Percentiles rank a stretch among this genome's conserved stretches.
Evolutionary conservation across 495 filamentous ascomycete species (phyloP).

Genomic region (Aspergillus nidulans): DNA sequence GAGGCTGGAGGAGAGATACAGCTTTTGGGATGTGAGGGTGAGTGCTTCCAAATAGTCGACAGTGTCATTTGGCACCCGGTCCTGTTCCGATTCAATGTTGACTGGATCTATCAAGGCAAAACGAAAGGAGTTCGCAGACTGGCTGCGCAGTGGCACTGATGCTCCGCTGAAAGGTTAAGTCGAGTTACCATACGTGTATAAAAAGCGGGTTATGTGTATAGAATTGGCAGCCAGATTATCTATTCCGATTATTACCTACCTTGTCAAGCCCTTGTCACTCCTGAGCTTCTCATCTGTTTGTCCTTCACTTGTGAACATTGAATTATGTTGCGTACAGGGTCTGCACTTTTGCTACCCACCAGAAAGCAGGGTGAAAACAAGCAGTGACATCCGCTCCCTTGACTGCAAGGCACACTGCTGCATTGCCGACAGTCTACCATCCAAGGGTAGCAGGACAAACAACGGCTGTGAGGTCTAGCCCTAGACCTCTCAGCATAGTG

Average conservation of each 20-base stretch:
- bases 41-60: constrained; percentile 31
- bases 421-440: neutral
- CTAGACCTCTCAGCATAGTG: neutral
- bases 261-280: neutral
- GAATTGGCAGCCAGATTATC: neutral
- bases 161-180: constrained; percentile 17
- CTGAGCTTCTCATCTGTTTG: neutral
- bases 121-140: constrained; percentile 70
- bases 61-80: too few relatives aligned
- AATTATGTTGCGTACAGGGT: neutral
- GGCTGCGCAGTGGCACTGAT: constrained; percentile 49
- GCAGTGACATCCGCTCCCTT: neutral
- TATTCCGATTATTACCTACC: neutral
- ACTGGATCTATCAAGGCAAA: constrained; percentile 52
- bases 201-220: neutral
- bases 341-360: neutral
- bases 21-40: constrained; percentile 69
- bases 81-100: too few relatives aligned
- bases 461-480: neutral
- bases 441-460: neutral
- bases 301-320: neutral
- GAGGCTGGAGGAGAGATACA: constrained; percentile 54
- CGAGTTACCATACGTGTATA: neutral
- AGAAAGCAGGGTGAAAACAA: neutral
- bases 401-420: neutral